Evolutionary conservation across 371 early-diverging fungal genomes (phyloP).

Genomic region (Gilbertella persicaria): DNA sequence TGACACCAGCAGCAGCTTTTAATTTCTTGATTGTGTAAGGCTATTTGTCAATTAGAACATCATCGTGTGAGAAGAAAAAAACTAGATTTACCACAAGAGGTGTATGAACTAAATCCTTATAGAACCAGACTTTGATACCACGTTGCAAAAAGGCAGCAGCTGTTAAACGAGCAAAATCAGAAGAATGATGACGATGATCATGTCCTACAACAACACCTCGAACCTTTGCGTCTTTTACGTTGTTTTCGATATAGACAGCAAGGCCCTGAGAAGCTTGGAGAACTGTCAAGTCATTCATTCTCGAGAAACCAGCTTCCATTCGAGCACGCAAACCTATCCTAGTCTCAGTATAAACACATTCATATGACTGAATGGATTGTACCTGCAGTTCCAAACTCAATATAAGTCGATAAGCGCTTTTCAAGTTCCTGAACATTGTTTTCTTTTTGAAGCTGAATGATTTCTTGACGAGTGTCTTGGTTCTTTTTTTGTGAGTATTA

Average conservation of each 20-base stretch:
- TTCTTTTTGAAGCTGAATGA: slow-evolving; percentile 51
- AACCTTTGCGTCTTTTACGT: slow-evolving; percentile 51
- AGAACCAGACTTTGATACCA: slow-evolving; percentile 86
- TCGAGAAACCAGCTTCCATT: slow-evolving; percentile 95
- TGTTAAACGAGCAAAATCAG: slow-evolving; percentile 81
- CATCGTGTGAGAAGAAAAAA: background rate
- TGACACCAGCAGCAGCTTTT: slow-evolving; percentile 87
- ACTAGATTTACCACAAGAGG: slow-evolving; percentile 72
- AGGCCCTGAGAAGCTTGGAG: slow-evolving; percentile 86
- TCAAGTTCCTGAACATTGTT: slow-evolving; percentile 62
- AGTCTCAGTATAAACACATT: background rate
- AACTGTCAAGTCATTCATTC: slow-evolving; percentile 95
- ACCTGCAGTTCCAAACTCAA: slow-evolving; percentile 93
- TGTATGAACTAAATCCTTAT: slow-evolving; percentile 77
- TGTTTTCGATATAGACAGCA: slow-evolving; percentile 58
- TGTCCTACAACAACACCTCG: slow-evolving; percentile 93
- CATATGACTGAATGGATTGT: slow-evolving; percentile 9
- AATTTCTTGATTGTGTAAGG: slow-evolving; percentile 83
- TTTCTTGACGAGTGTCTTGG: slow-evolving; percentile 68
- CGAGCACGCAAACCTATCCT: slow-evolving; percentile 81
- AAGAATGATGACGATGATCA: slow-evolving; percentile 92
- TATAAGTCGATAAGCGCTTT: slow-evolving; percentile 67
- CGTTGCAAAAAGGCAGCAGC: slow-evolving; percentile 82
- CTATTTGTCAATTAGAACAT: slow-evolving; percentile 8
- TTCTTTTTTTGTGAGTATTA: no score